Percentiles rank a stretch among this genome's conserved stretches.
phyloP scores from a whole-genome alignment of 2,329 filamentous ascomycete species.

The Paecilomyces dactylethromorphus region DNA sequence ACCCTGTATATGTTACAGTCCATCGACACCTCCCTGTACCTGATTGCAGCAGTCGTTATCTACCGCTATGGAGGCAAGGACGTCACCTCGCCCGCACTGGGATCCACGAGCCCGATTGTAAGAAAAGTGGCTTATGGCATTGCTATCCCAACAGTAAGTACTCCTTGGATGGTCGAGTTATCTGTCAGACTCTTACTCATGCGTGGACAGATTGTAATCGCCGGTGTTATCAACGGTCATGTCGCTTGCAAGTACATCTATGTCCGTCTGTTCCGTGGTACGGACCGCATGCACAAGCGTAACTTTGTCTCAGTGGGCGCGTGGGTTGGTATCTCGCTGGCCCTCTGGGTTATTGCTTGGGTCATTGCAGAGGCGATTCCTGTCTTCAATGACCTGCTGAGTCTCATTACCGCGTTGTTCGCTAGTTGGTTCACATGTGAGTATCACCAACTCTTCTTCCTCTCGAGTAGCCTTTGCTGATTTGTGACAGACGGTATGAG shows the following conservation, averaged over 20 bases:
- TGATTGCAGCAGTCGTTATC: constrained; percentile 60
- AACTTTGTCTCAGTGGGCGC: constrained; percentile 46
- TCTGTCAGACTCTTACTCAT: not conserved
- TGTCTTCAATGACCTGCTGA: constrained; percentile 61
- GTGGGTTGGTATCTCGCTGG: constrained; percentile 54
- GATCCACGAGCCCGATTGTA: constrained; percentile 51
- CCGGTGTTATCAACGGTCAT: constrained; percentile 64
- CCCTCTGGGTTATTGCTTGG: constrained; percentile 57
- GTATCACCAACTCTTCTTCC: constrained; percentile 14
- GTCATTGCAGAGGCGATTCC: constrained; percentile 65
- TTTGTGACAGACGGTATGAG: constrained; percentile 22
- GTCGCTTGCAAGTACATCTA: constrained; percentile 63
- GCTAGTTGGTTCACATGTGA: constrained; percentile 60
- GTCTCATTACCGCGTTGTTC: constrained; percentile 57
- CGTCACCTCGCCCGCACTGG: constrained; percentile 61
- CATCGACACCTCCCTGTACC: constrained; percentile 56
- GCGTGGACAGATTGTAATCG: constrained; percentile 52
- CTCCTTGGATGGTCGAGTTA: not conserved
- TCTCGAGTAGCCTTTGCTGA: not conserved
- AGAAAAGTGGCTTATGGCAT: constrained; percentile 62
- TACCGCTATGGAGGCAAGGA: constrained; percentile 59
- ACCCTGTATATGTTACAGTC: constrained; percentile 57
- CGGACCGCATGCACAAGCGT: constrained; percentile 48
- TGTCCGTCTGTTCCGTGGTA: constrained; percentile 55
- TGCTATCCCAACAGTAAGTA: constrained; percentile 54